These are phyloP conservation scores for Euphorbia corollata DNA, from an alignment of 441 rosid species.

Conservation along the genomic window DNA sequence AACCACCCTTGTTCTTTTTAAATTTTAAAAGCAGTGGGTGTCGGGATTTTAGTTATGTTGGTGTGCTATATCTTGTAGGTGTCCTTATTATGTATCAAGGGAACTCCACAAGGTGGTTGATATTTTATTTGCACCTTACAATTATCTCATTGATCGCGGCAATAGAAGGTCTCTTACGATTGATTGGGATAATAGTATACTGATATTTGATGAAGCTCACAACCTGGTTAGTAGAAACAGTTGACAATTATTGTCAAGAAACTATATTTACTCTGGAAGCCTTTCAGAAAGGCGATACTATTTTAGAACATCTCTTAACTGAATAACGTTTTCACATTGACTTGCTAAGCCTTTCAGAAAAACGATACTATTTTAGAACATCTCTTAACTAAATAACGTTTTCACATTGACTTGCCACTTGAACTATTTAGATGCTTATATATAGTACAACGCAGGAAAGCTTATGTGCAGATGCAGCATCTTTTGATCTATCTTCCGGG, in stretches of 20 bases:
- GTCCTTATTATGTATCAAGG: slow-evolving; percentile 78
- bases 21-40: slow-evolving; percentile 8
- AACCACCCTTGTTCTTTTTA: slow-evolving; percentile 13
- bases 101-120: slow-evolving; percentile 87
- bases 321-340: background rate
- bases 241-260: slow-evolving; percentile 13
- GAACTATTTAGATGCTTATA: slow-evolving; percentile 18
- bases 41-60: slow-evolving; percentile 18
- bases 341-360: background rate
- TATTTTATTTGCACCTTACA: slow-evolving; percentile 84
- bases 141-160: slow-evolving; percentile 73
- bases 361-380: background rate
- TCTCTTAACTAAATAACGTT: slow-evolving; percentile 3
- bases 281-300: background rate
- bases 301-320: slow-evolving; percentile 8
- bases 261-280: background rate
- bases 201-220: slow-evolving; percentile 98
- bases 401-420: no score
- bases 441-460: slow-evolving; percentile 55
- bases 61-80: slow-evolving; percentile 43
- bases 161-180: slow-evolving; percentile 53
- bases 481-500: slow-evolving; percentile 81
- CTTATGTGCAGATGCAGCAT: slow-evolving; percentile 91
- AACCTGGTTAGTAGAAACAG: slow-evolving; percentile 62
- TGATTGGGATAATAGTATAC: slow-evolving; percentile 58